Percentiles rank a stretch among this genome's conserved stretches.
Conservation (phyloP, 2,329 filamentous ascomycete species). For the Aspergillus glaucus region DNA sequence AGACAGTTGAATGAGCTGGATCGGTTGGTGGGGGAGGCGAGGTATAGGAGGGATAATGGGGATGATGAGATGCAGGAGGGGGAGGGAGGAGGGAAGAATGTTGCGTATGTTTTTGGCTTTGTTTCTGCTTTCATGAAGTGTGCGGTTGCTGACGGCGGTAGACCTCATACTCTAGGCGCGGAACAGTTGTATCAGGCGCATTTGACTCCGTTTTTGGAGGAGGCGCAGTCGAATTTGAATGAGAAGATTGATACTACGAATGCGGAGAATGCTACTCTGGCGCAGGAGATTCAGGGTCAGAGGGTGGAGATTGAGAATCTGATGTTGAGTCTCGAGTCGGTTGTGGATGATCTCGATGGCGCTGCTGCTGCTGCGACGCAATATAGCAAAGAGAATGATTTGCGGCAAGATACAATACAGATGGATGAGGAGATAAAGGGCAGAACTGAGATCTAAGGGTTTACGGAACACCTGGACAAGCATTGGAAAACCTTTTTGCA, state of each 20-base stretch:
- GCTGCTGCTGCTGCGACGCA: constrained; percentile 38
- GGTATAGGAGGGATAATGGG: constrained; percentile 42
- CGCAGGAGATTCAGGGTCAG: constrained; percentile 48
- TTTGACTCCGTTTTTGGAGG: constrained; percentile 50
- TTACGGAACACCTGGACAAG: not conserved
- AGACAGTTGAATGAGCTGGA: constrained; percentile 56
- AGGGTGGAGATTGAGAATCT: constrained; percentile 52
- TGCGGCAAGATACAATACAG: constrained; percentile 37
- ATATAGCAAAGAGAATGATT: constrained; percentile 30
- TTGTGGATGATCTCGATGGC: constrained; percentile 53
- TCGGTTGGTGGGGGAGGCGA: constrained; percentile 53
- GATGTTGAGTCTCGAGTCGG: constrained; percentile 49
- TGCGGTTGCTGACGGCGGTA: constrained; percentile 17
- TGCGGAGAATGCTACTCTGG: constrained; percentile 47
- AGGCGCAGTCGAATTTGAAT: constrained; percentile 45
- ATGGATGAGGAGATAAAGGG: constrained; percentile 39
- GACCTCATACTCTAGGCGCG: constrained; percentile 54
- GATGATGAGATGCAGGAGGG: constrained; percentile 11
- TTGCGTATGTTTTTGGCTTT: constrained; percentile 39
- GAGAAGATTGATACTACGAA: constrained; percentile 46
- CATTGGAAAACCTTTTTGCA: not conserved
- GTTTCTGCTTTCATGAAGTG: too few species aligned
- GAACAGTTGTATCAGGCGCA: constrained; percentile 54
- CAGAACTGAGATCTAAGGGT: constrained; percentile 18
- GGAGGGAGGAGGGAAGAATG: constrained; percentile 32